A percentile compares a stretch with the other conserved stretches of the same genome.
phyloP scores from a whole-genome alignment of 306 rosid genomes.

The Vicia faba region DNA sequence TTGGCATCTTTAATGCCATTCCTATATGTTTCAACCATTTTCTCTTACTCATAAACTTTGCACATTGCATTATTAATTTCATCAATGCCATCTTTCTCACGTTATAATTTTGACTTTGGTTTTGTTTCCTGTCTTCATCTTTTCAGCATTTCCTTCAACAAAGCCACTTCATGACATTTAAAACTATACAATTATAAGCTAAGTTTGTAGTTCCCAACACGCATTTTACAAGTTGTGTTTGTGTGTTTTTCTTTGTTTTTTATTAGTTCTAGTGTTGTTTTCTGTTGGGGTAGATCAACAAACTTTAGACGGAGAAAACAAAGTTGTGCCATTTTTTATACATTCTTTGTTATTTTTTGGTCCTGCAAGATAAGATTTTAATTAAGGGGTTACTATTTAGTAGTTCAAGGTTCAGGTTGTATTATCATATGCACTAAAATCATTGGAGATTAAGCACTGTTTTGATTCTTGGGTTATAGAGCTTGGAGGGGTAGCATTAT shows the following conservation, averaged over 20 bases:
- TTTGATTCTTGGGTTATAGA: conserved; percentile 9
- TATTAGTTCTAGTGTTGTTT: conserved; percentile 17
- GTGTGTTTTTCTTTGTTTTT: conserved; percentile 3
- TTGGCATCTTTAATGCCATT: conserved; percentile 54
- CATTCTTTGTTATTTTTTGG: not conserved
- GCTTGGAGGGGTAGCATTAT: conserved; percentile 57
- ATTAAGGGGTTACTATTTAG: too few species aligned
- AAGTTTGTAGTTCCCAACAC: conserved; percentile 47
- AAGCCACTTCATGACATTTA: conserved; percentile 25
- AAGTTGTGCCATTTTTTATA: conserved; percentile 26
- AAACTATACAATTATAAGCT: not conserved
- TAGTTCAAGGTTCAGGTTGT: too few species aligned
- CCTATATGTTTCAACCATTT: conserved; percentile 13
- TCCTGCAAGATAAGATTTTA: too few species aligned
- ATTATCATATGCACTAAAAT: not conserved
- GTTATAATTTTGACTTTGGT: not conserved
- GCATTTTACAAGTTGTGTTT: conserved; percentile 20
- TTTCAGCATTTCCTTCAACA: conserved; percentile 30
- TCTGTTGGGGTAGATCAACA: conserved; percentile 61
- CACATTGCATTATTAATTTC: conserved; percentile 2
- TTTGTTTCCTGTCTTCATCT: not conserved
- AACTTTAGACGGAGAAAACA: conserved; percentile 59
- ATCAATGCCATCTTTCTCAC: conserved; percentile 6
- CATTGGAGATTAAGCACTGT: not conserved
- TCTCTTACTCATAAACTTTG: not conserved